phyloP scores from a whole-genome alignment of 768 basidiomycete genomes.

The Trametes cubensis region DNA sequence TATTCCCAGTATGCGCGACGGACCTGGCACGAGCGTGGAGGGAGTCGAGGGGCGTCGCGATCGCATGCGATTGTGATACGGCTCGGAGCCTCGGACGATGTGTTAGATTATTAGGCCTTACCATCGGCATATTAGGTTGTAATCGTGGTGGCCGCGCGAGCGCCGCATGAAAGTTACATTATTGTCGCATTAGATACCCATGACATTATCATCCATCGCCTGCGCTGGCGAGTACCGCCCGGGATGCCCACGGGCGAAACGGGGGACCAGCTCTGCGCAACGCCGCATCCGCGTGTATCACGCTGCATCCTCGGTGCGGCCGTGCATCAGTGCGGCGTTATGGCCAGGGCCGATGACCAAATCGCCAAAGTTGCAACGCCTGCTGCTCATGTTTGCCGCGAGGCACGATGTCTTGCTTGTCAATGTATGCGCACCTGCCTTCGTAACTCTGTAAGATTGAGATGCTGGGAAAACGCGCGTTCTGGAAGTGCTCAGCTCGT shows the following conservation, averaged over 20 bases:
- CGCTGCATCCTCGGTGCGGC: constrained; percentile 12
- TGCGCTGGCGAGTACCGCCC: neutral
- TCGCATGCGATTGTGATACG: constrained; percentile 17
- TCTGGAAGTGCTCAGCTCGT: constrained; percentile 16
- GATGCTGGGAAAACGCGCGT: constrained; percentile 19
- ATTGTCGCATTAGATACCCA: constrained; percentile 20
- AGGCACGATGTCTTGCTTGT: constrained; percentile 23
- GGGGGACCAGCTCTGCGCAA: neutral
- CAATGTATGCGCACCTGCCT: constrained; percentile 4
- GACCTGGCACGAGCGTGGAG: neutral
- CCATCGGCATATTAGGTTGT: constrained; percentile 20
- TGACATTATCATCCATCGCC: constrained; percentile 10
- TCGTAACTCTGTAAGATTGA: constrained; percentile 6
- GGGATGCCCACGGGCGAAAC: neutral
- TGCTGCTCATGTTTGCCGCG: constrained; percentile 29
- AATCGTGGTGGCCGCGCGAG: constrained; percentile 17
- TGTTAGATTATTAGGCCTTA: constrained; percentile 24
- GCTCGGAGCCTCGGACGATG: constrained; percentile 20
- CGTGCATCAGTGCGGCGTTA: constrained; percentile 13
- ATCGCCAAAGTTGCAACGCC: constrained; percentile 21
- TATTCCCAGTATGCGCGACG: neutral
- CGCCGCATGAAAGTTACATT: constrained; percentile 21
- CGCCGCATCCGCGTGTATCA: constrained; percentile 21
- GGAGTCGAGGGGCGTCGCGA: constrained; percentile 3
- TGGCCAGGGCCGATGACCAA: constrained; percentile 3